Conservation (phyloP, 176 grass and related monocot genomes). For the Oryza meridionalis region DNA sequence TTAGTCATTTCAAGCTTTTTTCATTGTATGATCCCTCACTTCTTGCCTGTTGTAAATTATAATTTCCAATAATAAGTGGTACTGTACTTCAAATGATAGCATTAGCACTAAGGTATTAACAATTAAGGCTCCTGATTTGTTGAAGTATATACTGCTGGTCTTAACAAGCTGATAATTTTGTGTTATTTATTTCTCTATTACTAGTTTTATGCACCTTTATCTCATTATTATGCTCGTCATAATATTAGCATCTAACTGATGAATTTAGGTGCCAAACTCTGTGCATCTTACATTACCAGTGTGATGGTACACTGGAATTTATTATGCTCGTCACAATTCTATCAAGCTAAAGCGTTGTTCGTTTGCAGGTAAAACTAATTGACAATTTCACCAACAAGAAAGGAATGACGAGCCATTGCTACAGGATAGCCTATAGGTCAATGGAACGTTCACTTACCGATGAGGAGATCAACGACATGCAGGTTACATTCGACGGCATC, state of each 20-base stretch:
- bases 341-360: not conserved
- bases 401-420: slow-evolving; percentile 97
- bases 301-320: not conserved
- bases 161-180: not conserved
- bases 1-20: not conserved
- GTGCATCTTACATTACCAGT: not conserved
- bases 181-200: not conserved
- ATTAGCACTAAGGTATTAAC: not conserved
- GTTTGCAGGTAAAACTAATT: slow-evolving; percentile 78
- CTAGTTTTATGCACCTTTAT: not conserved
- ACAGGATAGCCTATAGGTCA: slow-evolving; percentile 88
- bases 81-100: slow-evolving; percentile 17
- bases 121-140: slow-evolving; percentile 12
- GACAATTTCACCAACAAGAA: slow-evolving; percentile 99
- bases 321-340: not conserved
- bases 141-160: not conserved
- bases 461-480: slow-evolving; percentile 85
- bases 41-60: not conserved
- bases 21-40: not conserved
- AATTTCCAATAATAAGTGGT: slow-evolving; percentile 16
- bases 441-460: slow-evolving; percentile 92
- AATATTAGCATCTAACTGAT: not conserved
- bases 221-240: no score
- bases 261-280: not conserved
- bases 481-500: slow-evolving; percentile 49